Base-by-base conservation (phyloP, 2,329 filamentous ascomycete genomes). In the Drechmeria coniospora region DNA sequence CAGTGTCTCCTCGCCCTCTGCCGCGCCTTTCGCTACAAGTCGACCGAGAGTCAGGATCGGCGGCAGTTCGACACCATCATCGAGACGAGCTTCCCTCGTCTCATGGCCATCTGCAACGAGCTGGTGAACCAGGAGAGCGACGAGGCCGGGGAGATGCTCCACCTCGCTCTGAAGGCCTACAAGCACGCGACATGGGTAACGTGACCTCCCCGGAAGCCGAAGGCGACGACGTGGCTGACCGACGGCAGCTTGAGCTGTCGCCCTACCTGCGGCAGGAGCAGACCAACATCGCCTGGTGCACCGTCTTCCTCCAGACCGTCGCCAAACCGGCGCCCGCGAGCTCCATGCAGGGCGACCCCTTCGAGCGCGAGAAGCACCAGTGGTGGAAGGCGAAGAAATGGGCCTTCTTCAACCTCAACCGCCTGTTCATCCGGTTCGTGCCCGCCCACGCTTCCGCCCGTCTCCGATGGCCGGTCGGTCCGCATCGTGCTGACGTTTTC, bases 371-470 rank as follows among this genome's bases (percentile, higher is more conserved):
- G 55, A 71, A 78, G 44, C 86, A 93, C 50, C 84, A 94, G 53
- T 98, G 90, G 87, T 98, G 87, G 87, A 98, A 95, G 63, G 81
- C 86, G 37, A 95, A 95, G 74, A 98, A 98, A 57, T 95, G 90
- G 90, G 80, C 87, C 10, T 98, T 94, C 55, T 92, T 90, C 46
- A 95, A 95, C 54, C 59, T 98, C 42, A 98, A 98, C 59, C 73
- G 90, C 36, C 70, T 98, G 12, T 98, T 90, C 48, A 86, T 95
- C 41, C 72, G 83, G 80, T 87, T 59, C 35, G 65, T 36, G 15
- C 15, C 12, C n/a, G 11, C 10, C 24, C n/a, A n/a, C n/a, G n/a
- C n/a, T n/a, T n/a, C n/a, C n/a, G n/a, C n/a, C n/a, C n/a, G n/a
- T 15, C 24, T 22, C 4, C 10, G n/a, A 14, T 25, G 20, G 21